Evolutionary conservation across 371 early-diverging fungal genomes (phyloP).

Genomic region (Thermomucor indicae-seudaticae): DNA sequence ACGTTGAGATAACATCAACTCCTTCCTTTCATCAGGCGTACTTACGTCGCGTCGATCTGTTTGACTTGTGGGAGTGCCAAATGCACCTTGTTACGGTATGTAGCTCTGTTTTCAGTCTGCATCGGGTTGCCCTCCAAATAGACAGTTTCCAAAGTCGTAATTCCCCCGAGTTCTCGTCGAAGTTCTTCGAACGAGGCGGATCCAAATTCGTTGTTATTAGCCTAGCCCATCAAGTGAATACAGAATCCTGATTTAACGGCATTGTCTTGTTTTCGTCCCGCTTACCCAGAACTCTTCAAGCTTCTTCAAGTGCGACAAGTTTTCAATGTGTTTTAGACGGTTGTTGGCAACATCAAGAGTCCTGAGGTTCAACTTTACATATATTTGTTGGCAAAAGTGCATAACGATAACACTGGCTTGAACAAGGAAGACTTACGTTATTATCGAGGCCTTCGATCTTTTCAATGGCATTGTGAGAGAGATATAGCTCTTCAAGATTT

Average conservation of each 20-base stretch:
- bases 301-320: slow-evolving; percentile 59
- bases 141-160: slow-evolving; percentile 71
- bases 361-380: slow-evolving; percentile 53
- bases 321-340: slow-evolving; percentile 70
- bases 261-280: not conserved
- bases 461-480: slow-evolving; percentile 83
- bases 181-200: slow-evolving; percentile 70
- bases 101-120: slow-evolving; percentile 70
- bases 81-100: slow-evolving; percentile 88
- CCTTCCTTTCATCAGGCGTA: not conserved
- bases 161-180: slow-evolving; percentile 62
- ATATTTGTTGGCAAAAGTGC: not conserved
- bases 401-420: not conserved
- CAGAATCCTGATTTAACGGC: not conserved
- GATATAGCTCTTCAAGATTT: slow-evolving; percentile 83
- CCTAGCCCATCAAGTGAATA: slow-evolving; percentile 34
- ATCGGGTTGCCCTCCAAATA: slow-evolving; percentile 96
- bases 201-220: slow-evolving; percentile 75
- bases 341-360: slow-evolving; percentile 88
- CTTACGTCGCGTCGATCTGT: slow-evolving; percentile 89
- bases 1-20: not conserved
- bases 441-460: slow-evolving; percentile 69
- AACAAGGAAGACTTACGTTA: slow-evolving; percentile 42
- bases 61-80: slow-evolving; percentile 79
- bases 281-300: slow-evolving; percentile 92